A percentile compares a stretch with the other conserved stretches of the same genome.
phyloP scores from a whole-genome alignment of 805 yeast genomes.

The Zygoascus bituminiphila region DNA sequence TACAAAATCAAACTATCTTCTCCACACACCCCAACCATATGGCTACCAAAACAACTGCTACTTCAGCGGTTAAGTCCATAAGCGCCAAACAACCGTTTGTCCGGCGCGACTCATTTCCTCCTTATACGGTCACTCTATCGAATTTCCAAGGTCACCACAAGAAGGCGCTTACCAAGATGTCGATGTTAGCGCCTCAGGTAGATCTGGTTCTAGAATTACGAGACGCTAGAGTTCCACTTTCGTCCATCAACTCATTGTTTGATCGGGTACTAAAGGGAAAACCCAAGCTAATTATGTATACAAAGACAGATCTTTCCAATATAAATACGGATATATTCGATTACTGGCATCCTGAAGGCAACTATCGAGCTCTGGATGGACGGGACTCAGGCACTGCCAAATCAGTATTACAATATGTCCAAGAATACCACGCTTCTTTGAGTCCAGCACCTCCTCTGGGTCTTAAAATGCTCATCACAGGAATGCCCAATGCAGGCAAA shows the following conservation, averaged over 20 bases:
- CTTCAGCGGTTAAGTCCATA: background rate
- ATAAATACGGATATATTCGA: constrained; percentile 34
- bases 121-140: constrained; percentile 57
- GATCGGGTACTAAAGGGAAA: constrained; percentile 54
- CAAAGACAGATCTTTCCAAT: constrained; percentile 60
- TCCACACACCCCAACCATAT: no score
- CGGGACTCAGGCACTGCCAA: constrained; percentile 43
- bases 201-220: constrained; percentile 78
- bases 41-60: background rate
- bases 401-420: constrained; percentile 42
- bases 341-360: constrained; percentile 41
- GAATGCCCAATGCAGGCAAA: constrained; percentile 98
- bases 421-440: constrained; percentile 35
- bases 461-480: constrained; percentile 63
- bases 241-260: constrained; percentile 73
- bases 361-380: constrained; percentile 53
- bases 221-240: constrained; percentile 83
- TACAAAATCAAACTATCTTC: background rate
- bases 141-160: constrained; percentile 90
- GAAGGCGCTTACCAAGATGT: constrained; percentile 61
- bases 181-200: constrained; percentile 64
- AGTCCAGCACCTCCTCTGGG: constrained; percentile 80
- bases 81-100: constrained; percentile 14
- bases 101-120: constrained; percentile 70
- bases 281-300: constrained; percentile 57